A percentile compares a stretch with the other conserved stretches of the same genome.
Evolutionary conservation across 2,329 filamentous ascomycete genomes (phyloP).

Genomic region (Aspergillus tubingensis): DNA sequence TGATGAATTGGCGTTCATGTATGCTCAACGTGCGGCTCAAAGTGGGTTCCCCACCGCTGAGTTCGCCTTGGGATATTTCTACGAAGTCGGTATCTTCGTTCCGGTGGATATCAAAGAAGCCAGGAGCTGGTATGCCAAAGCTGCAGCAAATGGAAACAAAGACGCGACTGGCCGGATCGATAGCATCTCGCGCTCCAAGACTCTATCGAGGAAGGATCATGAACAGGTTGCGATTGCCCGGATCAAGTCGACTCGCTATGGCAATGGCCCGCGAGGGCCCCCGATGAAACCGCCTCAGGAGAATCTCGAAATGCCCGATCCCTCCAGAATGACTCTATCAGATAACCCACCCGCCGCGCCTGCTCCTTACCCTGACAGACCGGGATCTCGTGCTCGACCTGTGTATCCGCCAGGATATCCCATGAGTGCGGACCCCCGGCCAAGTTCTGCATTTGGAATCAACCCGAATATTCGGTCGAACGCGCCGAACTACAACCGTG

Average conservation of each 20-base stretch:
- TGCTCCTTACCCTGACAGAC: slow-evolving; percentile 47
- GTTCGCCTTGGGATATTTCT: slow-evolving; percentile 96
- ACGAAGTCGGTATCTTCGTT: slow-evolving; percentile 93
- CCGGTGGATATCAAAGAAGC: slow-evolving; percentile 81
- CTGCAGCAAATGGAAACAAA: slow-evolving; percentile 86
- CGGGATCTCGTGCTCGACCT: slow-evolving; percentile 36
- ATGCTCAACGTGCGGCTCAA: slow-evolving; percentile 81
- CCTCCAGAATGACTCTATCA: slow-evolving; percentile 45
- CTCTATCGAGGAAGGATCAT: slow-evolving; percentile 86
- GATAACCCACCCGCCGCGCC: slow-evolving; percentile 35
- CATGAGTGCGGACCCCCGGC: slow-evolving; percentile 40
- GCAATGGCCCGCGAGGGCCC: slow-evolving; percentile 56
- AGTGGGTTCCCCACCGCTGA: slow-evolving; percentile 85
- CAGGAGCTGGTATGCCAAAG: slow-evolving; percentile 84
- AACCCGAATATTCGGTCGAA: slow-evolving; percentile 51
- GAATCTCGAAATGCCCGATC: slow-evolving; percentile 52
- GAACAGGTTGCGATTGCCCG: slow-evolving; percentile 85
- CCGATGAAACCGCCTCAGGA: slow-evolving; percentile 47
- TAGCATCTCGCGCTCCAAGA: slow-evolving; percentile 78
- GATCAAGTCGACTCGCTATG: slow-evolving; percentile 75
- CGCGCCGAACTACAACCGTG: slow-evolving; percentile 38
- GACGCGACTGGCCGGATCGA: slow-evolving; percentile 82
- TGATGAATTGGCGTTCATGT: slow-evolving; percentile 87
- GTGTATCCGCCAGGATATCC: slow-evolving; percentile 35
- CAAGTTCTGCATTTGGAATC: slow-evolving; percentile 51